phyloP scores from a whole-genome alignment of 2,329 filamentous ascomycete genomes.

The Fusarium nurragi region DNA sequence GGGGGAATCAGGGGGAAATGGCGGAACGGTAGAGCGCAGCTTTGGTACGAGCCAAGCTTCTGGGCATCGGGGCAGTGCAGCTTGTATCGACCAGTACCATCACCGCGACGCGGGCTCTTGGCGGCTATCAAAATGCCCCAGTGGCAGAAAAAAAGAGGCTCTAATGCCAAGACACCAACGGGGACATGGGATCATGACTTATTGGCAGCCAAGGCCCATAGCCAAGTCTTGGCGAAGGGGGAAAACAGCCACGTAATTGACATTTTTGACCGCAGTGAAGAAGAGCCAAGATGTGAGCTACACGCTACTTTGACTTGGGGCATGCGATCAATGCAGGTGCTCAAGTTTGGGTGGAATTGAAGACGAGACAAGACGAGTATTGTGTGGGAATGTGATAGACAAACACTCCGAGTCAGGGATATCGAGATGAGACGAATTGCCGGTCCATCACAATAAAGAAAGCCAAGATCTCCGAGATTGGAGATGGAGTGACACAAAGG shows the following conservation, averaged over 20 bases:
- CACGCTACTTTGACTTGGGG: slow-evolving; percentile 1
- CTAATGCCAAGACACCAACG: slow-evolving; percentile 23
- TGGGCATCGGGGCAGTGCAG: slow-evolving; percentile 44
- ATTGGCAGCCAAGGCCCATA: slow-evolving; percentile 11
- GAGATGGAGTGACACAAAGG: slow-evolving; percentile 11
- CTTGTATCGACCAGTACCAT: slow-evolving; percentile 6
- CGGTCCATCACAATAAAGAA: slow-evolving; percentile 16
- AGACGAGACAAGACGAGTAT: background rate
- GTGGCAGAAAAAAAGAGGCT: slow-evolving; percentile 2
- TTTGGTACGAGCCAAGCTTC: slow-evolving; percentile 40
- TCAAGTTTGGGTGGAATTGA: background rate
- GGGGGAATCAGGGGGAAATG: slow-evolving; percentile 8
- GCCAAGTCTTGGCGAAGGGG: slow-evolving; percentile 28
- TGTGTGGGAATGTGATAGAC: background rate
- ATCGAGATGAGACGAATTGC: slow-evolving; percentile 6
- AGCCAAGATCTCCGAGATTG: slow-evolving; percentile 20
- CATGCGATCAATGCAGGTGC: background rate
- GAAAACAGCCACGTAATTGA: slow-evolving; percentile 32
- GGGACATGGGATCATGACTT: slow-evolving; percentile 21
- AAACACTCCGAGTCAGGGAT: background rate
- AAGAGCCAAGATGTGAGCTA: background rate
- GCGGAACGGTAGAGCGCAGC: background rate
- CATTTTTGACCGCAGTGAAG: background rate
- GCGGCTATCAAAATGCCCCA: slow-evolving; percentile 12
- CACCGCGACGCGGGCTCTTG: slow-evolving; percentile 19